A percentile compares a stretch with the other conserved stretches of the same genome.
phyloP scores from a whole-genome alignment of 1,139 yeast genomes.

The Candida tunisiensis region DNA sequence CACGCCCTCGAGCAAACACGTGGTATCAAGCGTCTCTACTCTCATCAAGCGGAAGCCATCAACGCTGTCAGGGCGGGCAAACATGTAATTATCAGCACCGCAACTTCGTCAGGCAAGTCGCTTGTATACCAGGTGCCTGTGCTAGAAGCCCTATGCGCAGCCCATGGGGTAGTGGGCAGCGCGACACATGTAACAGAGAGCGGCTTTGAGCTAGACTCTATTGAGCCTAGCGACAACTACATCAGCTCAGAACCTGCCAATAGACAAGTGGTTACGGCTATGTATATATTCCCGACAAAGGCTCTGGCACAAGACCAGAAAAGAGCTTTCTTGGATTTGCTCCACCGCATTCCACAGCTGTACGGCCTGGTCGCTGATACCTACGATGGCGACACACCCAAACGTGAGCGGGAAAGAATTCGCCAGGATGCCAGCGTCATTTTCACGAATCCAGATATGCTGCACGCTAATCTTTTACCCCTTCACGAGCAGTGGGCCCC shows the following conservation, averaged over 20 bases:
- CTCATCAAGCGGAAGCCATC: conserved; percentile 72
- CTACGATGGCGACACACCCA: conserved; percentile 85
- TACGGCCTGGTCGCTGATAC: conserved; percentile 42
- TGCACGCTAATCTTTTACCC: conserved; percentile 76
- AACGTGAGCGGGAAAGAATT: conserved; percentile 31
- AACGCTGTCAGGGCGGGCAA: conserved; percentile 33
- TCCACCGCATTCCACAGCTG: conserved; percentile 15
- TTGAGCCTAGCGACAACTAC: too few species aligned
- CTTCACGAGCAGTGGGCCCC: conserved; percentile 42
- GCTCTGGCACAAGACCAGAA: conserved; percentile 96
- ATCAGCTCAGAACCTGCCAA: conserved; percentile 33
- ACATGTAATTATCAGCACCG: conserved; percentile 74
- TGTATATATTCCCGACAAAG: conserved; percentile 89
- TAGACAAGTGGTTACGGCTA: conserved; percentile 60
- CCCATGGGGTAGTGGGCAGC: too few species aligned
- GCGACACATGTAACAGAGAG: too few species aligned
- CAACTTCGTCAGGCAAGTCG: conserved; percentile 94
- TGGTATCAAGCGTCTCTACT: conserved; percentile 38
- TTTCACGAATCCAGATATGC: conserved; percentile 89
- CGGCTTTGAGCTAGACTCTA: too few species aligned
- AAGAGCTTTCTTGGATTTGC: conserved; percentile 50
- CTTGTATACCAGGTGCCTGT: conserved; percentile 83
- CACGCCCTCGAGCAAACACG: conserved; percentile 26
- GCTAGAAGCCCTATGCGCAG: conserved; percentile 29
- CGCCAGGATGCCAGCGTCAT: conserved; percentile 56